Evolutionary conservation across 208 protist species (phyloP).

Genomic region (Leishmania tropica): DNA sequence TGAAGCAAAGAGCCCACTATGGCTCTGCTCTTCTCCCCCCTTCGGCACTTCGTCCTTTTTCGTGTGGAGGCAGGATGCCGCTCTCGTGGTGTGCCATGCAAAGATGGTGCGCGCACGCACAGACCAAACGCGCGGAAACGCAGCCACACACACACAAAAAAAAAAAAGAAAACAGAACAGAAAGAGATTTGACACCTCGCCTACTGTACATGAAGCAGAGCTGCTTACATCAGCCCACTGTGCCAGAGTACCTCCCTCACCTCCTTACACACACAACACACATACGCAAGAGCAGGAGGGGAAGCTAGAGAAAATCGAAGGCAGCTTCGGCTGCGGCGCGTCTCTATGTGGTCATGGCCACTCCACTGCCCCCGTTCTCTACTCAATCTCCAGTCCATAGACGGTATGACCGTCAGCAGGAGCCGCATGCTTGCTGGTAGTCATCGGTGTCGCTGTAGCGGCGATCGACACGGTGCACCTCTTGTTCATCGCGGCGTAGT

Average conservation of each 20-base stretch:
- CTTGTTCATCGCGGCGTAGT: constrained; percentile 33
- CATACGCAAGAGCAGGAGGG: not conserved
- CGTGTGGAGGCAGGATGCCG: not conserved
- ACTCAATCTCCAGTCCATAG: constrained; percentile 34
- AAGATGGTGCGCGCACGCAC: not conserved
- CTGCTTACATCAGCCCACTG: constrained; percentile 1
- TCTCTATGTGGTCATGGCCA: not conserved
- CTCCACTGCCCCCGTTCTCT: not conserved
- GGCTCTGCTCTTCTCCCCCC: not conserved
- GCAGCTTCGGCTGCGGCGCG: not conserved
- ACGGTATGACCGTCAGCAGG: not conserved
- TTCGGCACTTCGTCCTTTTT: not conserved
- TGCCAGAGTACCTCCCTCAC: not conserved
- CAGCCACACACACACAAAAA: not conserved
- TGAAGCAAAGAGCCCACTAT: not conserved
- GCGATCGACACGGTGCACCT: not conserved
- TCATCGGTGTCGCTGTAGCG: not conserved
- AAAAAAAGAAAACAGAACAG: constrained; percentile 10
- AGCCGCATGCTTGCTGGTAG: not conserved
- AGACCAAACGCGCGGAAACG: not conserved
- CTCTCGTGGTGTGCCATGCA: not conserved
- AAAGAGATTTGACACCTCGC: constrained; percentile 7
- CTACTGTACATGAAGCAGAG: constrained; percentile 10
- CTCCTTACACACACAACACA: not conserved
- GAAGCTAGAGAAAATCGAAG: not conserved